These are phyloP conservation scores for Septoria petroselini DNA, from an alignment of 2,329 filamentous ascomycete species.

Conservation along the genomic window DNA sequence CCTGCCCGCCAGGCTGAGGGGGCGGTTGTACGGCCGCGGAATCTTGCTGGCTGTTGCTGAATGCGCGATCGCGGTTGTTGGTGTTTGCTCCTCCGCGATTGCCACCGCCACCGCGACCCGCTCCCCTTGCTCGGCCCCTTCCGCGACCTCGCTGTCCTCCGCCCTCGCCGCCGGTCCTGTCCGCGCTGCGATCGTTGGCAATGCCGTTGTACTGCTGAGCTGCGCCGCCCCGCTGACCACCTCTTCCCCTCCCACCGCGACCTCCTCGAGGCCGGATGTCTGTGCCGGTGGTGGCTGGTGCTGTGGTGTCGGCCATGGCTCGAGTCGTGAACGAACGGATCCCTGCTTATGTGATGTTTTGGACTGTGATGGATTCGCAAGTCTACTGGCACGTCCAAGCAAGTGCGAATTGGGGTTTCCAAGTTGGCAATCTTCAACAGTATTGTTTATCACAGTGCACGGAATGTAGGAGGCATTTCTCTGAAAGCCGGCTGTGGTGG, in stretches of 20 bases:
- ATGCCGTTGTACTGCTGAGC: conserved; percentile 13
- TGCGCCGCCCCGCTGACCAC: conserved; percentile 26
- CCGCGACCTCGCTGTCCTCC: conserved; percentile 21
- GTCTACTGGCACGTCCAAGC: background rate
- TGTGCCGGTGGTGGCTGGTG: conserved; percentile 13
- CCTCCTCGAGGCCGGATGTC: conserved; percentile 13
- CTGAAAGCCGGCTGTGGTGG: conserved; percentile 1
- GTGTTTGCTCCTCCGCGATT: conserved; percentile 26
- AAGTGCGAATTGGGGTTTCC: too few relatives aligned
- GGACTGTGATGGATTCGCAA: conserved; percentile 6
- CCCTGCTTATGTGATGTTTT: background rate
- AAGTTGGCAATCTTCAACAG: too few relatives aligned
- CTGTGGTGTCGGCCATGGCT: conserved; percentile 19
- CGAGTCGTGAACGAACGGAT: conserved; percentile 5
- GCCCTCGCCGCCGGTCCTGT: conserved; percentile 14
- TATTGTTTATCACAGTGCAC: too few relatives aligned
- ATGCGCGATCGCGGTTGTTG: conserved; percentile 36
- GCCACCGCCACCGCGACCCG: conserved; percentile 39
- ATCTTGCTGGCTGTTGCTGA: conserved; percentile 29
- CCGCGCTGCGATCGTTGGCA: conserved; percentile 17
- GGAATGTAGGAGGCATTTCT: too few relatives aligned
- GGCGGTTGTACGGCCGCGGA: conserved; percentile 38
- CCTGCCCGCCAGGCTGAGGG: conserved; percentile 37
- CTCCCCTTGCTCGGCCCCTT: conserved; percentile 31
- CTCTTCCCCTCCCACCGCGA: conserved; percentile 24